These are phyloP conservation scores for Arthrocladium fulminans DNA, from an alignment of 2,329 filamentous ascomycete genomes.

Conservation along the genomic window DNA sequence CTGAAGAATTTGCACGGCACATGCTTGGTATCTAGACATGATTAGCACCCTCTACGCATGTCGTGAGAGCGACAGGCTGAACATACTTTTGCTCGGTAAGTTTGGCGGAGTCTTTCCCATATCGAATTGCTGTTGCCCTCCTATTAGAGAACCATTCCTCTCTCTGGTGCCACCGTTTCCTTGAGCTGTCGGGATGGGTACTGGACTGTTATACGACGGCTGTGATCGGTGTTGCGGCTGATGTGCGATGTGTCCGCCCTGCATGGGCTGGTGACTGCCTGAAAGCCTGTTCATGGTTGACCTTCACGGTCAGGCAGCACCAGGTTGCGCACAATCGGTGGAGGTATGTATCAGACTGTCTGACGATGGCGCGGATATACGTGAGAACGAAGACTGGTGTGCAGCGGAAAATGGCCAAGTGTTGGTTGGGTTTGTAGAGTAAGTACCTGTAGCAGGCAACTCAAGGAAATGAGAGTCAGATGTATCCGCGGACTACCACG, in stretches of 20 bases:
- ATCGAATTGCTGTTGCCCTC: constrained; percentile 28
- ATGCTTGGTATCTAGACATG: constrained; percentile 71
- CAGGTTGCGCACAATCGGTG: constrained; percentile 3
- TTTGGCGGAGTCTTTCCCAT: constrained; percentile 41
- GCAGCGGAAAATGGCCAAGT: background rate
- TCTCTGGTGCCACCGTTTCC: constrained; percentile 1
- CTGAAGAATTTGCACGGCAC: constrained; percentile 99
- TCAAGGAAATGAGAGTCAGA: background rate
- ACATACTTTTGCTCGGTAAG: constrained; percentile 34
- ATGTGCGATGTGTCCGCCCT: background rate
- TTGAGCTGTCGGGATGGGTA: constrained; percentile 2
- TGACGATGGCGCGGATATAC: background rate
- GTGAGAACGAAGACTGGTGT: background rate
- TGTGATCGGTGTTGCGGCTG: constrained; percentile 3
- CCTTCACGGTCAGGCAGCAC: background rate
- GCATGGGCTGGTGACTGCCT: constrained; percentile 1
- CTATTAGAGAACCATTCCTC: constrained; percentile 5
- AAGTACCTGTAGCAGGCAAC: background rate
- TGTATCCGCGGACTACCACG: background rate
- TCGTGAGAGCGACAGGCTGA: background rate
- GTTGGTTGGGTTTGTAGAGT: background rate
- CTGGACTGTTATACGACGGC: background rate
- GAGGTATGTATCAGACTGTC: background rate
- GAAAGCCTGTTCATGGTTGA: constrained; percentile 10
- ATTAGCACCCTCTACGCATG: background rate